Evolutionary conservation across 768 basidiomycete genomes (phyloP).

Genomic region (Leccinum obscurum): DNA sequence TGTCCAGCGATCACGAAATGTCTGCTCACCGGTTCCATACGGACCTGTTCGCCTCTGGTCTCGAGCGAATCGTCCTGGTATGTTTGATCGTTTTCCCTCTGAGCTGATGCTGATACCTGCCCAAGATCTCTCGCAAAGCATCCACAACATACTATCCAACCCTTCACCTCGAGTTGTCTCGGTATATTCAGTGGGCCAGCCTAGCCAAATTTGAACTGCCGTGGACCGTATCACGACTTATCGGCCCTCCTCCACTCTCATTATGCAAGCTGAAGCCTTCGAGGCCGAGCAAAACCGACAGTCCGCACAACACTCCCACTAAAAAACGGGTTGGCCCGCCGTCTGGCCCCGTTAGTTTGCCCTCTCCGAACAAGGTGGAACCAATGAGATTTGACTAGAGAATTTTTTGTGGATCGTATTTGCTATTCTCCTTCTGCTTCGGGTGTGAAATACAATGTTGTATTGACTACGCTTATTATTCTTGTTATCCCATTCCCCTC

Average conservation of each 20-base stretch:
- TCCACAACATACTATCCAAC: constrained; percentile 93
- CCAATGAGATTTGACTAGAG: constrained; percentile 42
- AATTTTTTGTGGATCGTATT: not conserved
- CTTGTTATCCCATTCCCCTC: constrained; percentile 5
- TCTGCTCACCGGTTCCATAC: constrained; percentile 82
- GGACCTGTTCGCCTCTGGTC: constrained; percentile 87
- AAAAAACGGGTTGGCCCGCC: constrained; percentile 23
- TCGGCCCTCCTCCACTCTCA: constrained; percentile 73
- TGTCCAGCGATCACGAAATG: constrained; percentile 67
- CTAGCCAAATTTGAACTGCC: constrained; percentile 76
- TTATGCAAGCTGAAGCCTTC: constrained; percentile 46
- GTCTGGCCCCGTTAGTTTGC: constrained; percentile 30
- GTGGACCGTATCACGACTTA: constrained; percentile 74
- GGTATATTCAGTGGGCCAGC: constrained; percentile 72
- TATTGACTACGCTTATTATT: constrained; percentile 16
- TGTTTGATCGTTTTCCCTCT: constrained; percentile 23
- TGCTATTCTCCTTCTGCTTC: constrained; percentile 1
- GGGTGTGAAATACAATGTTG: constrained; percentile 10
- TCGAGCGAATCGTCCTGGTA: constrained; percentile 90
- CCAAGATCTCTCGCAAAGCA: constrained; percentile 90
- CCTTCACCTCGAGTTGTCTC: constrained; percentile 89
- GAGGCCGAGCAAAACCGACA: constrained; percentile 14
- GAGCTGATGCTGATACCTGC: not conserved
- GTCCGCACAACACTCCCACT: constrained; percentile 23
- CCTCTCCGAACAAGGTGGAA: constrained; percentile 45